Base-by-base conservation (phyloP, 352 stramenopile genomes). In the Phytopythium helicoides region DNA sequence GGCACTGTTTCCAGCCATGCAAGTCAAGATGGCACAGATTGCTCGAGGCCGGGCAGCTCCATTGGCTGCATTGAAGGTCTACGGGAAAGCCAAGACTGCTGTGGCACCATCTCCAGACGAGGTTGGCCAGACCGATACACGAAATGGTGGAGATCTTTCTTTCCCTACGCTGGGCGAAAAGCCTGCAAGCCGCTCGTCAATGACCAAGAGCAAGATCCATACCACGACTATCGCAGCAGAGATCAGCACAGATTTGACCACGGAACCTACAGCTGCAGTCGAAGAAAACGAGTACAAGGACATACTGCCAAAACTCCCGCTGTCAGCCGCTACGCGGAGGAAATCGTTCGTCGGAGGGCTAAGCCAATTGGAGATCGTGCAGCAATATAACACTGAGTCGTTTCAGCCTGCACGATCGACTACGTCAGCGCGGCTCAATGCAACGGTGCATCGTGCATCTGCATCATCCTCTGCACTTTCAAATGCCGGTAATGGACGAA, bases 11-110 rank as follows among this genome's bases (percentile, higher is more conserved):
- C 79, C 81, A 8, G 66, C 73, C 47, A 92, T 92, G 81, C 80
- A 86, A 52, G 68, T 85, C 28, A 71, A 78, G 9, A 91, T 92
- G 48, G 80, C 82, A 3, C 81, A 72, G 44, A 90, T 92, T 35
- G 80, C 59, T 90, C 12, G 80, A 88, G 52, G 80, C 74, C 10
- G 79, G 87, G 53, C 76, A 87, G 36, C 76, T 76, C 9, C 66
- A 87, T 34, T 76, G 87, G 52, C 87, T 90, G 76, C 88, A 10
- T 33, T 33, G 9, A 33, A 33, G 9, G 5, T 9, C 9, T 10
- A 33, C 5, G 28, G 28, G 9, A 33, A 33, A 33, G 28, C 28
- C 28, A 33, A 33, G 9, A 33, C 5, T 9, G 9, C 5, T 33
- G 9, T 33, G 5, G 5, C 28, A 33, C 28, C 28, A 9, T 33